Percentiles rank a stretch among this genome's conserved stretches.
Evolutionary conservation across 495 filamentous ascomycete species (phyloP).

Genomic region (Apiosordaria backusii): DNA sequence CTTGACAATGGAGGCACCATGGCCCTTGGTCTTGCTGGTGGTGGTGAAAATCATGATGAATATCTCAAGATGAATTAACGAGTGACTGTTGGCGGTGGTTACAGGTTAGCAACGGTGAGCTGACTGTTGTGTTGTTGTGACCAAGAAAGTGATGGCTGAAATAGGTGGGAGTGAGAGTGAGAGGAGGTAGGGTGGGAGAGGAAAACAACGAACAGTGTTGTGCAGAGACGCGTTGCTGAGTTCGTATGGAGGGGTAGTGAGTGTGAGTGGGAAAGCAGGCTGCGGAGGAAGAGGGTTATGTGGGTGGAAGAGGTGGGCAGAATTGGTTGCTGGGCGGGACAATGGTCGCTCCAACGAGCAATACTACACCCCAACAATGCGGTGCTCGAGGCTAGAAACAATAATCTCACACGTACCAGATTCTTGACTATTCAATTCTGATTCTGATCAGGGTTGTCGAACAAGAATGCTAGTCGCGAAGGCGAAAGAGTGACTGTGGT

Average conservation of each 20-base stretch:
- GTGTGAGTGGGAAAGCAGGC: not conserved
- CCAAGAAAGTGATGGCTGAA: not conserved
- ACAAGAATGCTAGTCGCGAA: not conserved
- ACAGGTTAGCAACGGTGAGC: not conserved
- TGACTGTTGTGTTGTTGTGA: not conserved
- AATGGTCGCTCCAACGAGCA: too few species aligned
- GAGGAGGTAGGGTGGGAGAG: not conserved
- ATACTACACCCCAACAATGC: not conserved
- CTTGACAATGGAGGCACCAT: not conserved
- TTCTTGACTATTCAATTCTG: not conserved
- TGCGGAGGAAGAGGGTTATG: not conserved
- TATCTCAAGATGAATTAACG: conserved; percentile 1
- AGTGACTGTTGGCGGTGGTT: conserved; percentile 1
- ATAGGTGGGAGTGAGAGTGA: not conserved
- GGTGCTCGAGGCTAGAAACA: not conserved
- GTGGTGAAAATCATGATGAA: conserved; percentile 5
- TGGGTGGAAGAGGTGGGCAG: not conserved
- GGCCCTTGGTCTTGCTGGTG: not conserved
- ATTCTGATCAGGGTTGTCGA: not conserved
- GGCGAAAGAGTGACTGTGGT: not conserved
- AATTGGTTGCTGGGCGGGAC: not conserved
- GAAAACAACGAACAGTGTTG: not conserved
- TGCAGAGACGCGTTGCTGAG: not conserved
- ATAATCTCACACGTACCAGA: not conserved
- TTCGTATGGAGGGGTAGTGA: not conserved